phyloP scores from a whole-genome alignment of 352 stramenopile species.

The Pythium vanterpoolii region DNA sequence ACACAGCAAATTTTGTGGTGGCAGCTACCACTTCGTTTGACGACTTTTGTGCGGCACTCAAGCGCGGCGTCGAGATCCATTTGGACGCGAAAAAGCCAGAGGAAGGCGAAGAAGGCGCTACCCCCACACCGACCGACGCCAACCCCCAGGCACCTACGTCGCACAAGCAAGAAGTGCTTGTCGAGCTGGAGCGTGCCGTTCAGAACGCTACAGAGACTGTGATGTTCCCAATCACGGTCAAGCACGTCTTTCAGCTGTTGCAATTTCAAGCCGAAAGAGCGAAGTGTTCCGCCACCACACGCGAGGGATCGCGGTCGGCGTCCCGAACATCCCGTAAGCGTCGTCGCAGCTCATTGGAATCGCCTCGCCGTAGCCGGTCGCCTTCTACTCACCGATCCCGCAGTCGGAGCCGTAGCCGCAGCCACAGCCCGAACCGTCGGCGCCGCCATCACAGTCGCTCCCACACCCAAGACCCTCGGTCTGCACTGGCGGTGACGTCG shows the following conservation, averaged over 20 bases:
- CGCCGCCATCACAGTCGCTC: slow-evolving; percentile 20
- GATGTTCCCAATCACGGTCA: slow-evolving; percentile 13
- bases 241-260: slow-evolving; percentile 21
- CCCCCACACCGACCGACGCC: not conserved
- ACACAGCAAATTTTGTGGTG: slow-evolving; percentile 28
- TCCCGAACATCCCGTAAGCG: slow-evolving; percentile 32
- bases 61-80: slow-evolving; percentile 27
- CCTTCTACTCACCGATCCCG: slow-evolving; percentile 27
- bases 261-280: slow-evolving; percentile 11
- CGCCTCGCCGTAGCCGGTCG: slow-evolving; percentile 28
- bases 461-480: slow-evolving; percentile 14
- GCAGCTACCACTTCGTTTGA: slow-evolving; percentile 34
- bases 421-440: slow-evolving; percentile 25
- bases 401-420: slow-evolving; percentile 29
- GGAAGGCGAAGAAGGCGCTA: slow-evolving; percentile 50
- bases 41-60: slow-evolving; percentile 33
- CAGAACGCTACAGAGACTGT: not conserved
- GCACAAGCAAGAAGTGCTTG: slow-evolving; percentile 6
- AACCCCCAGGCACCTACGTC: slow-evolving; percentile 5
- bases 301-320: slow-evolving; percentile 27
- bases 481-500: slow-evolving; percentile 3
- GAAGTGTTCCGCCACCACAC: slow-evolving; percentile 8
- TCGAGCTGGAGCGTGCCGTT: slow-evolving; percentile 14
- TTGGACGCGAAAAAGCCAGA: slow-evolving; percentile 53
- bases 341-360: slow-evolving; percentile 32